Evolutionary conservation across 768 basidiomycete species (phyloP).

Genomic region (Calocera cornea): DNA sequence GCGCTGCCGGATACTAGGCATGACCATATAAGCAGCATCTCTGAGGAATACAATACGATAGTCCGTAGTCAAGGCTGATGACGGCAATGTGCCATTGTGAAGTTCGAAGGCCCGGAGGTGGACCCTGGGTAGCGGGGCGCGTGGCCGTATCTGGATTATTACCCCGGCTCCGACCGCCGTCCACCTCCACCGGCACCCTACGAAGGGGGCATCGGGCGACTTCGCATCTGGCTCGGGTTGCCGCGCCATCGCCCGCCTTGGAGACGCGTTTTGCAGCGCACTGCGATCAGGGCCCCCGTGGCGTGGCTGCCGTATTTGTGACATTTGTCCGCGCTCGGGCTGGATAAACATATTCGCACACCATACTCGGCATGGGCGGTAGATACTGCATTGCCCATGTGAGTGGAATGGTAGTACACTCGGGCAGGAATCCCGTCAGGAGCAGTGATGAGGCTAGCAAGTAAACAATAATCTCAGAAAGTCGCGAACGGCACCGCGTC

Average conservation of each 20-base stretch:
- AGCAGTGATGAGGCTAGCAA: too few species aligned
- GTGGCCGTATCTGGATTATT: neutral
- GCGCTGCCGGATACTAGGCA: neutral
- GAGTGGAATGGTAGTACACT: too few species aligned
- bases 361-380: too few species aligned
- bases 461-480: too few species aligned
- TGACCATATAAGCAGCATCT: neutral
- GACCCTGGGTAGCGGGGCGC: neutral
- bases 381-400: too few species aligned
- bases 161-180: neutral
- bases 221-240: neutral
- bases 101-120: neutral
- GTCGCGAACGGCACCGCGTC: conserved; percentile 4
- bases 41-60: neutral
- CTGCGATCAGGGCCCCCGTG: neutral
- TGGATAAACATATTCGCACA: too few species aligned
- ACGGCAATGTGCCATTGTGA: too few species aligned
- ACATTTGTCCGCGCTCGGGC: too few species aligned
- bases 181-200: neutral
- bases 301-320: neutral
- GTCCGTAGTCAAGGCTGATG: neutral
- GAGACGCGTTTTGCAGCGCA: too few species aligned
- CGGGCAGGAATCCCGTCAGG: too few species aligned
- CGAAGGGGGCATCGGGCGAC: neutral
- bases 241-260: neutral